Evolutionary conservation across 2,329 filamentous ascomycete species (phyloP), one percentile per base, ranked within the genome.

Genomic region (Tricladium varicosporioides): DNA sequence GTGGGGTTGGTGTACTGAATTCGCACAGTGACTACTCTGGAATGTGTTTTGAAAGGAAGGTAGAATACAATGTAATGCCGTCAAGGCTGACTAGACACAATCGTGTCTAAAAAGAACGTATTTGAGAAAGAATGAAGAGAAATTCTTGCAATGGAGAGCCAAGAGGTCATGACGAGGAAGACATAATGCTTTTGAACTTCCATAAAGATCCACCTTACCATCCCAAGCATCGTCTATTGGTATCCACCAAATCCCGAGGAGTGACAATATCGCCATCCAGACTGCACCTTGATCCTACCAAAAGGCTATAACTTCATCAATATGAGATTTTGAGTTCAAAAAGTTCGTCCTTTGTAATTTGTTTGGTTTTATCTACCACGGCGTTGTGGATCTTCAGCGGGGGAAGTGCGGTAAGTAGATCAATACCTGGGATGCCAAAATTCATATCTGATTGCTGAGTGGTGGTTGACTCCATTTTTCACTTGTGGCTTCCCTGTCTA

Each of bases 291-390:
- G 7, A 19, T 40, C 16, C 8, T 15, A 13, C 18, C 2, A 18
- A 16, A 14, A 40, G 11, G n/a, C 4, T 40, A 40, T 40, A 18
- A 46, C 13, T 27, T 36, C 33, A 52, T 52, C 32, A 52, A 52
- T 18, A 22, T 47, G 42, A 9, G n/a, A 53, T 22, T 36, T 47
- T 47, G 10, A 43, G 15, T 15, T 16, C n/a, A 14, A 19, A 13
- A 27, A n/a, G 32, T 49, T 49, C 22, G 18, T 43, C 32, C 45
- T 18, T 48, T 48, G 16, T 43, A 54, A 54, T 54, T 54, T 54
- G 45, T 54, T 54, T 54, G 31, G 45, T 43, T 54, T 48, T 48
- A 49, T 32, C 32, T 48, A 13, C 14, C 46, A 31, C 32, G 16
- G 32, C 31, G 5, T 2, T 54, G 52, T 48, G 52, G 52, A 54